phyloP scores from a whole-genome alignment of 2,329 filamentous ascomycete genomes.

The Sclerotinia trifoliorum region DNA sequence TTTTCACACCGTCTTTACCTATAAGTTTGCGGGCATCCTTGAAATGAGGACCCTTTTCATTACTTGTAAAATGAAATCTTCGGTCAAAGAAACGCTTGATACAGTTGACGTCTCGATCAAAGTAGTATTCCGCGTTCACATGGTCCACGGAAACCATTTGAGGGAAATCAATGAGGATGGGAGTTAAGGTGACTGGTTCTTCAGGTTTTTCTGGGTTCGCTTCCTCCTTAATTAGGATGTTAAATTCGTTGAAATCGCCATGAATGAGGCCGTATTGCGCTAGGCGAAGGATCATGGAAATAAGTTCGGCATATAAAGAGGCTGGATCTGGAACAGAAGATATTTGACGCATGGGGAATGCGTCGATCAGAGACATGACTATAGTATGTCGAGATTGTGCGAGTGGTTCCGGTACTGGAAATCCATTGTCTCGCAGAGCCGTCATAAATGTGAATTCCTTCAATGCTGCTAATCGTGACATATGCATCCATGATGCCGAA shows the following conservation, averaged over 20 bases:
- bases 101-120: conserved; percentile 92
- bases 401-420: conserved; percentile 84
- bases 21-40: conserved; percentile 76
- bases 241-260: conserved; percentile 99
- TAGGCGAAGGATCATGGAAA: conserved; percentile 78
- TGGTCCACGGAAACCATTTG: conserved; percentile 98
- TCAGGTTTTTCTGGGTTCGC: conserved; percentile 42
- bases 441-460: conserved; percentile 96
- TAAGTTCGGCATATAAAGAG: conserved; percentile 85
- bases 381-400: conserved; percentile 92
- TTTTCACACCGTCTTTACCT: conserved; percentile 60
- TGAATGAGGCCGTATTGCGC: conserved; percentile 90
- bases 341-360: conserved; percentile 88
- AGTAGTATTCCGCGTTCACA: conserved; percentile 92
- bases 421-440: conserved; percentile 76
- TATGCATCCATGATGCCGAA: conserved; percentile 95
- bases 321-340: conserved; percentile 79
- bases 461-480: conserved; percentile 86
- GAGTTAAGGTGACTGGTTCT: conserved; percentile 59
- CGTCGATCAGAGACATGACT: conserved; percentile 91
- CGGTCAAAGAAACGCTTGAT: conserved; percentile 92
- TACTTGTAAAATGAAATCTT: conserved; percentile 82
- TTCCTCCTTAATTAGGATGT: conserved; percentile 87
- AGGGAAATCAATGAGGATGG: conserved; percentile 94
- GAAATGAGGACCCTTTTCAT: conserved; percentile 81